Evolutionary conservation across 352 stramenopile genomes (phyloP).

Genomic region (Saprolegnia parasitica): DNA sequence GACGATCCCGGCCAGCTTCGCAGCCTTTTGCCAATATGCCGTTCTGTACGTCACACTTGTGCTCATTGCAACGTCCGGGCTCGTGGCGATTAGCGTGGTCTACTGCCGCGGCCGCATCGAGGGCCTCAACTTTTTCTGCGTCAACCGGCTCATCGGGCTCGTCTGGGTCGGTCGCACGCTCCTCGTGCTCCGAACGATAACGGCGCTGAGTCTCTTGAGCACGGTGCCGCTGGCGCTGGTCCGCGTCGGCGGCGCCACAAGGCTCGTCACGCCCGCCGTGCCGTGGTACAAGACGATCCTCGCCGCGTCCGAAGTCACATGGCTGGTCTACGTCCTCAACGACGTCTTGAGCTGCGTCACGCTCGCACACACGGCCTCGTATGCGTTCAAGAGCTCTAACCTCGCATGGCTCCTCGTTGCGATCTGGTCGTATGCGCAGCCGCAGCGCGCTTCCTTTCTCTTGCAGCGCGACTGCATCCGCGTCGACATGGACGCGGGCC

Average conservation of each 20-base stretch:
- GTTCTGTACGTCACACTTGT: constrained; percentile 5
- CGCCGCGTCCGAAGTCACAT: neutral
- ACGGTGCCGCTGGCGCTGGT: neutral
- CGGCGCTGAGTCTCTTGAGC: neutral
- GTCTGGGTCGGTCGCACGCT: neutral
- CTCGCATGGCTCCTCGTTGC: constrained; percentile 4
- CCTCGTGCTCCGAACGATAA: neutral
- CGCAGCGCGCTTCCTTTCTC: neutral
- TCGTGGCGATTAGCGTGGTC: neutral
- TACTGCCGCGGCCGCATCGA: neutral
- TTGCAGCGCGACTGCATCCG: neutral
- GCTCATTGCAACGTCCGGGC: neutral
- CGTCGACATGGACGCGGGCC: constrained; percentile 2
- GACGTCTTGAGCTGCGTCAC: constrained; percentile 21
- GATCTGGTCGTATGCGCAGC: constrained; percentile 1
- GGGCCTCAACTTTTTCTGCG: neutral
- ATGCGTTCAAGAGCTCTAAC: constrained; percentile 18
- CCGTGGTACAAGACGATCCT: constrained; percentile 26
- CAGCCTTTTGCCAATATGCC: neutral
- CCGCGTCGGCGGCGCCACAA: neutral
- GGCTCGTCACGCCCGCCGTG: neutral
- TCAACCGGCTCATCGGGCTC: constrained; percentile 10
- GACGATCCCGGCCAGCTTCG: neutral
- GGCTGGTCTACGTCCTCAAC: constrained; percentile 25
- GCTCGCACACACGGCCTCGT: neutral